Base-by-base conservation (phyloP, 2,329 filamentous ascomycete species). In the Bipolaris zeicola region DNA sequence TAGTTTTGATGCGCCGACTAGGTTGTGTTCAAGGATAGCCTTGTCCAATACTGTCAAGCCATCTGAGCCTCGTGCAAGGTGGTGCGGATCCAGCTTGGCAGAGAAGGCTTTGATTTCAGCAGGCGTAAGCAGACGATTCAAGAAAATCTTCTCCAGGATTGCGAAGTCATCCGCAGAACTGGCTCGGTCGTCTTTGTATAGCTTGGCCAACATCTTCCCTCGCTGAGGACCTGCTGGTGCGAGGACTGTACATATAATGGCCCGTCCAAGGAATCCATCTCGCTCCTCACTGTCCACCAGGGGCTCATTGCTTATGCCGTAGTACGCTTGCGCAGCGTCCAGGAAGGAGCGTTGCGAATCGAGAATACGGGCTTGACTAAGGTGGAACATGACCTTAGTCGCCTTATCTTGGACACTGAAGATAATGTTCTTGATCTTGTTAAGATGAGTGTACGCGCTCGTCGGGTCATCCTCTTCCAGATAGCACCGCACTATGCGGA, bases 71-170 rank as follows among this genome's bases (percentile, higher is more conserved):
- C 86, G 88, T 22, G 95, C 95, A 2, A 97, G 86, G 78, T 99
- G 95, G 77, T 99, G 95, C 20, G 91, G 89, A 53, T 87, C 84
- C 46, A 99, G 82, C 49, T 87, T 88, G 66, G 89, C 82, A 0
- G 93, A 89, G 71, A 99, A 99, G 52, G 90, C 88, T 36, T 88
- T 86, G 39, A 97, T 92, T 78, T 99, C 95, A n/a, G 82, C 84
- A 0, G 89, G 86, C 0, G 86, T 85, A 46, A 99, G 82, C 3
- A 99, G 82, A 5, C 93, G 87, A 76, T 98, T 92, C 46, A 98
- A 83, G 76, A 96, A 96, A 86, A 99, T 98, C 81, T 98, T 98
- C 80, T 98, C 95, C 13, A 99, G 81, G 51, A 99, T 97, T 46
- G 87, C 82, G 71, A 90, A 94, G 77, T 98, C 91, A 31, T 89